Conservation (phyloP, 2,329 filamentous ascomycete species). For the Sporothrix schenckii region DNA sequence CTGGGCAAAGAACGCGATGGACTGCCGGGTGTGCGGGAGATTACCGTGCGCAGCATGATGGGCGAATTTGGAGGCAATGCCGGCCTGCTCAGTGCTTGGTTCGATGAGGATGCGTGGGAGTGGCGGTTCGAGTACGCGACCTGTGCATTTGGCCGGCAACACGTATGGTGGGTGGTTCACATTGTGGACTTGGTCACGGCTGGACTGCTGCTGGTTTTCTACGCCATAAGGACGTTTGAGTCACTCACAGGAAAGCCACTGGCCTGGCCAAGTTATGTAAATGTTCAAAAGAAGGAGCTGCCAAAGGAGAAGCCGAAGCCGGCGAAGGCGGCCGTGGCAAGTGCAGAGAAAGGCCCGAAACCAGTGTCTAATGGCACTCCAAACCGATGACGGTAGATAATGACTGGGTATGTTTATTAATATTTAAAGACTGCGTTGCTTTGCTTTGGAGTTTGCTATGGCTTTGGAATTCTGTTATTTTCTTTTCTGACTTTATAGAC, state of each 20-base stretch:
- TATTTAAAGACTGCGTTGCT: background rate
- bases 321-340: background rate
- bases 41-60: slow-evolving; percentile 98
- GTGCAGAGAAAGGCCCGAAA: background rate
- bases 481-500: too few species aligned
- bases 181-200: slow-evolving; percentile 63
- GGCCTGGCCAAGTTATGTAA: background rate
- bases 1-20: slow-evolving; percentile 41
- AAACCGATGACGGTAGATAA: background rate
- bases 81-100: slow-evolving; percentile 87
- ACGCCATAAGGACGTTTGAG: slow-evolving; percentile 38
- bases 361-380: background rate
- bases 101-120: slow-evolving; percentile 69
- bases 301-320: background rate
- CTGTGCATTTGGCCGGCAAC: slow-evolving; percentile 81
- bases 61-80: slow-evolving; percentile 92
- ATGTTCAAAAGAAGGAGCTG: background rate
- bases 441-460: background rate
- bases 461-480: slow-evolving; percentile 2
- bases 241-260: background rate
- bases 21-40: slow-evolving; percentile 73
- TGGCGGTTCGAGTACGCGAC: slow-evolving; percentile 82
- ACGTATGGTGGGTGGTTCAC: slow-evolving; percentile 93
- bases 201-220: slow-evolving; percentile 37
- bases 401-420: background rate